phyloP scores from a whole-genome alignment of 2,329 filamentous ascomycete genomes.

The Hirsutella rhossiliensis region DNA sequence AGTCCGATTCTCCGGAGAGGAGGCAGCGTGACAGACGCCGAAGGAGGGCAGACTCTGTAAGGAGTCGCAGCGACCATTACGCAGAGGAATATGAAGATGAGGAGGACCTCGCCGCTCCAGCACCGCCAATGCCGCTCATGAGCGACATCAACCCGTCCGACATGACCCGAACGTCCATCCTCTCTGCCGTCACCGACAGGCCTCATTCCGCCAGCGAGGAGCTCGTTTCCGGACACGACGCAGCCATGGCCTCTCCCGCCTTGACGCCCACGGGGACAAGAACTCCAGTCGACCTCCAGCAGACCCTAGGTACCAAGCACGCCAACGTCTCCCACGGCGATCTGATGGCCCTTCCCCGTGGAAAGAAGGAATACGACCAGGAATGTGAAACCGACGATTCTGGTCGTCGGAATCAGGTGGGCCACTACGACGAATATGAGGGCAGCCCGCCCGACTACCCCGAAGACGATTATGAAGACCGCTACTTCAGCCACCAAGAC shows the following conservation, averaged over 20 bases:
- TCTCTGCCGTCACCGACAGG: slow-evolving; percentile 68
- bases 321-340: slow-evolving; percentile 49
- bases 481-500: slow-evolving; percentile 47
- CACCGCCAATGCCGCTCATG: slow-evolving; percentile 74
- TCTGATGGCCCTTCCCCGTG: slow-evolving; percentile 39
- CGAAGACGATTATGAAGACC: slow-evolving; percentile 27
- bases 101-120: slow-evolving; percentile 37
- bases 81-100: slow-evolving; percentile 40
- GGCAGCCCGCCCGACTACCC: slow-evolving; percentile 26
- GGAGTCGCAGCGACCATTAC: slow-evolving; percentile 32
- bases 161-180: slow-evolving; percentile 73
- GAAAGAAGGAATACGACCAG: slow-evolving; percentile 28
- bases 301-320: slow-evolving; percentile 56
- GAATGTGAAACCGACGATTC: slow-evolving; percentile 36
- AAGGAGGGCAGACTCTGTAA: slow-evolving; percentile 35
- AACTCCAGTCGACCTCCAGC: slow-evolving; percentile 40
- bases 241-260: slow-evolving; percentile 48
- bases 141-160: slow-evolving; percentile 82
- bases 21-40: slow-evolving; percentile 38
- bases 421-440: slow-evolving; percentile 30
- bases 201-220: slow-evolving; percentile 57
- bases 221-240: slow-evolving; percentile 48
- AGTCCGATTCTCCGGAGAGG: slow-evolving; percentile 35
- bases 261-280: slow-evolving; percentile 52
- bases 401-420: slow-evolving; percentile 27